These are phyloP conservation scores for Saccharomyces hybrid DNA, from an alignment of 1,139 yeast genomes.

Conservation along the genomic window DNA sequence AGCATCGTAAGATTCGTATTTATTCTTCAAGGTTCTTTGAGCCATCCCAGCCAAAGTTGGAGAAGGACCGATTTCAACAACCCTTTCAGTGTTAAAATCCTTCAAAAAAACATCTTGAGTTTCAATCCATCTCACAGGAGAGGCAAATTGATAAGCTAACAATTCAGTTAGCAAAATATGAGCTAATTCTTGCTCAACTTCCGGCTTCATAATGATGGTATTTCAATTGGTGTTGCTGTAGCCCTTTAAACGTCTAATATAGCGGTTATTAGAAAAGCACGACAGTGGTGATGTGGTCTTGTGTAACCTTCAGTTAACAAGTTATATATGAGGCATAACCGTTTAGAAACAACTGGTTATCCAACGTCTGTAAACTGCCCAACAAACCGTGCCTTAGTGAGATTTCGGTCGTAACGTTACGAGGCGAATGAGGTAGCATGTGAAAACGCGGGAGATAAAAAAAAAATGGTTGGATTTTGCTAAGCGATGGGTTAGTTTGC, in stretches of 20 bases:
- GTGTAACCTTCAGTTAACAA: background rate
- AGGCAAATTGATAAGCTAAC: slow-evolving; percentile 96
- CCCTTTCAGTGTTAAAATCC: slow-evolving; percentile 91
- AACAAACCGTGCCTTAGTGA: background rate
- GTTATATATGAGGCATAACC: background rate
- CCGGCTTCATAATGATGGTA: slow-evolving; percentile 70
- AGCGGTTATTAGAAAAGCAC: background rate
- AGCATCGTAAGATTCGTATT: slow-evolving; percentile 95
- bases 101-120: slow-evolving; percentile 96
- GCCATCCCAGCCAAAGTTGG: slow-evolving; percentile 99
- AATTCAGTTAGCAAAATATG: slow-evolving; percentile 91
- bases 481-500: background rate
- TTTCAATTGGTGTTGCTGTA: background rate
- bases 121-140: slow-evolving; percentile 99
- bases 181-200: slow-evolving; percentile 95
- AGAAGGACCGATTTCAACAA: slow-evolving; percentile 97
- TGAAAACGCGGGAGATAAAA: background rate
- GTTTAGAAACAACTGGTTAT: slow-evolving; percentile 2
- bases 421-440: background rate
- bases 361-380: slow-evolving; percentile 4
- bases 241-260: background rate
- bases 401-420: slow-evolving; percentile 1
- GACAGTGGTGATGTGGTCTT: background rate
- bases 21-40: slow-evolving; percentile 88
- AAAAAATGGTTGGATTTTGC: background rate